phyloP scores from a whole-genome alignment of 306 rosid species.

The Erythrophleum fordii region DNA sequence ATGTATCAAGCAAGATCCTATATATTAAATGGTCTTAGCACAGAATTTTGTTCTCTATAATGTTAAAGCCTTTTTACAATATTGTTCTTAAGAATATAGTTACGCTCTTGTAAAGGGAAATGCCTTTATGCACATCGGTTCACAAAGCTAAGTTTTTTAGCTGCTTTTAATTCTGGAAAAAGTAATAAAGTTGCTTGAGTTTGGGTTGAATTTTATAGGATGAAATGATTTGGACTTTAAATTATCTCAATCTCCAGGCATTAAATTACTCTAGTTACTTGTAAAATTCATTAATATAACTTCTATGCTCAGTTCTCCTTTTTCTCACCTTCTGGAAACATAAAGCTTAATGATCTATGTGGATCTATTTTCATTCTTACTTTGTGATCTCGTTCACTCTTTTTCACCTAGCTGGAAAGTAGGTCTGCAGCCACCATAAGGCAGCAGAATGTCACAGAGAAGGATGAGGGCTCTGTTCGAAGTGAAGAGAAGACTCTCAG shows the following conservation, averaged over 20 bases:
- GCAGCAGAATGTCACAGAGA: conserved; percentile 57
- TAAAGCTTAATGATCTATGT: not conserved
- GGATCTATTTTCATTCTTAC: conserved; percentile 26
- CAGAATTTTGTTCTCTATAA: conserved; percentile 5
- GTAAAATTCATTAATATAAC: not conserved
- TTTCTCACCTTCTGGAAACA: not conserved
- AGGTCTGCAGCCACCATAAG: conserved; percentile 57
- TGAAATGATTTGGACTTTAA: conserved; percentile 7
- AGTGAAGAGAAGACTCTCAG: conserved; percentile 82
- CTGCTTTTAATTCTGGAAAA: conserved; percentile 19
- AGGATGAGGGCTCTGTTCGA: conserved; percentile 66
- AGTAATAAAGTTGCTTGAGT: conserved; percentile 15
- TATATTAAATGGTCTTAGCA: not conserved
- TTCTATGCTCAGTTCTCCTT: conserved; percentile 10
- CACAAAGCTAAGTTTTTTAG: conserved; percentile 7
- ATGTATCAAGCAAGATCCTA: conserved; percentile 26
- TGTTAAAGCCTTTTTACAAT: conserved; percentile 14
- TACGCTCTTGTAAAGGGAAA: conserved; percentile 15
- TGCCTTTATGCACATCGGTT: not conserved
- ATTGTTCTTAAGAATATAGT: not conserved
- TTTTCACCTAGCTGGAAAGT: conserved; percentile 61
- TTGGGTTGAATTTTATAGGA: conserved; percentile 28
- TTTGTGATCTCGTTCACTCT: conserved; percentile 43
- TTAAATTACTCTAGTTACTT: conserved; percentile 6
- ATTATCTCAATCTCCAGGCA: conserved; percentile 24